Evolutionary conservation across 495 filamentous ascomycete species (phyloP), one percentile per base, ranked within the genome.

Genomic region (Coniosporium apollinis): DNA sequence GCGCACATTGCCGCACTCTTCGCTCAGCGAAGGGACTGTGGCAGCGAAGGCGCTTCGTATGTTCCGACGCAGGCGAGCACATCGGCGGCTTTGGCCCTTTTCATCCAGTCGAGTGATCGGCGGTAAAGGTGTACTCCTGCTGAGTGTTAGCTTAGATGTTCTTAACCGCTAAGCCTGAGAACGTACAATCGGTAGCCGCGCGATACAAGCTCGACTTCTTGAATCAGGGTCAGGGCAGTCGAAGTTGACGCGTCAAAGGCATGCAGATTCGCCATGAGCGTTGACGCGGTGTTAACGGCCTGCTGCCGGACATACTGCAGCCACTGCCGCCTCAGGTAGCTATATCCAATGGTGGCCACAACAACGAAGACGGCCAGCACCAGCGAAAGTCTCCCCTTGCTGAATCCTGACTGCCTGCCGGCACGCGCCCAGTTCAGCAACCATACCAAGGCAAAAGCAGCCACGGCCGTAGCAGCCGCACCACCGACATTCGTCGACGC

Each of bases 151-250:
- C 26, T 14, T 28, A 16, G 30, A 9, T 10, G 24, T 15, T n/a
- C 41, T 31, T 20, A 29, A 13, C 10, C 8, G 4, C 31, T 22
- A 31, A n/a, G 33, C 22, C 19, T 15, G 43, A 34, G 22, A 30
- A 19, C 74, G 61, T 58, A 87, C 82, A 97, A 71, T 53, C 81
- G 70, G 54, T 96, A 97, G 33, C 89, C 89, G 45, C 87, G 71
- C 25, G 87, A 87, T 9, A 96, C 87, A 33, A 96, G 65, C 57
- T 96, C 89, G 14, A 96, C 87, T 54, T 97, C 89, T 58, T 96
- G 87, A 40, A 97, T 79, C 34, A 94, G 70, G 21, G 77, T 76
- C 21, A 97, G 63, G 2, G 84, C 79, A 18, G 83, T 74, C 34
- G 76, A 77, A 22, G 71, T 76, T 20, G 80, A 76, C 20, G 76